These are phyloP conservation scores for Cladophialophora psammophila DNA, from an alignment of 2,329 filamentous ascomycete species.

Conservation along the genomic window DNA sequence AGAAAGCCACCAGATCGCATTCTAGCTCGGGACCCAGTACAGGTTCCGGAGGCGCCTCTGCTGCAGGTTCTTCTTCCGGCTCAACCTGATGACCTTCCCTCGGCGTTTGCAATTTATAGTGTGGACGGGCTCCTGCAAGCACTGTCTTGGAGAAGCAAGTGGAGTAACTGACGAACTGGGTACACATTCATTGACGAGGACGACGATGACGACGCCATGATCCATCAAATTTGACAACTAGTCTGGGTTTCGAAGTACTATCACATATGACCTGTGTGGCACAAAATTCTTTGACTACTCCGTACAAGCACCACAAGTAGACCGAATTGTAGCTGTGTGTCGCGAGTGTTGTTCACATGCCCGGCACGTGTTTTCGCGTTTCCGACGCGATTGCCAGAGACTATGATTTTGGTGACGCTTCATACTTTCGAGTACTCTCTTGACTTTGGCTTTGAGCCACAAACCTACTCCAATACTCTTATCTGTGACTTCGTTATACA, in stretches of 20 bases:
- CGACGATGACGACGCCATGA: background rate
- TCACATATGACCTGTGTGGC: background rate
- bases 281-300: background rate
- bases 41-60: conserved; percentile 24
- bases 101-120: background rate
- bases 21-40: conserved; percentile 20
- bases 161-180: background rate
- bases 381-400: background rate
- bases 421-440: background rate
- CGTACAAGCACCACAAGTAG: background rate
- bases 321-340: background rate
- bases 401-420: background rate
- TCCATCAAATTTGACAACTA: background rate
- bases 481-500: background rate
- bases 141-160: background rate
- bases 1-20: conserved; percentile 29
- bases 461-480: background rate
- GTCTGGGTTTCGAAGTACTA: background rate
- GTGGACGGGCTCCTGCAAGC: background rate
- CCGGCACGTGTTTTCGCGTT: conserved; percentile 30
- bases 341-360: background rate
- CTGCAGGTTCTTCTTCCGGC: conserved; percentile 25
- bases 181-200: conserved; percentile 1
- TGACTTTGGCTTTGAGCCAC: background rate
- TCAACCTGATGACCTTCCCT: conserved; percentile 10